These are phyloP conservation scores for Tuber brumale DNA, from an alignment of 495 filamentous ascomycete genomes.

Conservation along the genomic window DNA sequence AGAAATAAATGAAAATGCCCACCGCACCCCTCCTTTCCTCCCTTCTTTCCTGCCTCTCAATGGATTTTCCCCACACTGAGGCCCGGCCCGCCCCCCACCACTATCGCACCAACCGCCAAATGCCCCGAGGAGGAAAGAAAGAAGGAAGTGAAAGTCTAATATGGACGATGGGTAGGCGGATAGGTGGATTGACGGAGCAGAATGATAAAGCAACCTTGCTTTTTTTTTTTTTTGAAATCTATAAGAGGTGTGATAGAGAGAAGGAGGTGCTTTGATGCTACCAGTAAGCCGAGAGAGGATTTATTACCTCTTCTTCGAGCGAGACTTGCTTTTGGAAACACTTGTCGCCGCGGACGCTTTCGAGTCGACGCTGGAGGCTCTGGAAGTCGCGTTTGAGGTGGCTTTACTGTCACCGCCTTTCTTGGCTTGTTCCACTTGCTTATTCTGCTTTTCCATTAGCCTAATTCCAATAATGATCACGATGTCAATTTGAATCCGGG, in stretches of 20 bases:
- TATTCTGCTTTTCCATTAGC: conserved; percentile 49
- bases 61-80: not conserved
- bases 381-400: conserved; percentile 52
- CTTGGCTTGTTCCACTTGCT: conserved; percentile 58
- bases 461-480: not conserved
- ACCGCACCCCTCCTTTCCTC: not conserved
- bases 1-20: not conserved
- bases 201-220: not conserved
- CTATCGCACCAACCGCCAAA: not conserved
- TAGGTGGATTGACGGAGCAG: not conserved
- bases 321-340: conserved; percentile 23
- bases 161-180: not conserved
- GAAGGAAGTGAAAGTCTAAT: not conserved
- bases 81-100: not conserved
- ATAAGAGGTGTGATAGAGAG: not conserved
- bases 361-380: conserved; percentile 53
- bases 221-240: not conserved
- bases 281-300: not conserved
- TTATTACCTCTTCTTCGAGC: conserved; percentile 31
- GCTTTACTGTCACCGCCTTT: conserved; percentile 45
- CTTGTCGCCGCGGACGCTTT: conserved; percentile 33
- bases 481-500: not conserved
- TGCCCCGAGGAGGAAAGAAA: not conserved
- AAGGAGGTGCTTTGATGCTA: not conserved
- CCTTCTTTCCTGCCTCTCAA: not conserved